Evolutionary conservation across 176 grass and related monocot genomes (phyloP), one percentile per base, ranked within the genome.

Genomic region (Metroxylon sagu): DNA sequence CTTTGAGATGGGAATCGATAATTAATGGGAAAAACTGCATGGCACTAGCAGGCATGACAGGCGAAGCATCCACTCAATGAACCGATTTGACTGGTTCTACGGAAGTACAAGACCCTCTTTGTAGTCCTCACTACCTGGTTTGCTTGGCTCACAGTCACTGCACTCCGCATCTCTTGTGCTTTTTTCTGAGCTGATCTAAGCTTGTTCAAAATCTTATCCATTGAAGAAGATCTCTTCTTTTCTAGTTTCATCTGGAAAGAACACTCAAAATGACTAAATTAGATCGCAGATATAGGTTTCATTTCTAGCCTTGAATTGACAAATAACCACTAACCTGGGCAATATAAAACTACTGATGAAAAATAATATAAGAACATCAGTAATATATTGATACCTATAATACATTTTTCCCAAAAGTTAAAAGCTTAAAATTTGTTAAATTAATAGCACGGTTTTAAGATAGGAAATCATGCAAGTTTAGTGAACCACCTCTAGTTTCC

Each of bases 1-100:
- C 35, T 14, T 43, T 43, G 10, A 43, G 35, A 43, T 12, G 35
- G 35, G 35, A 43, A 43, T 43, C 8, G 8, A 43, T 43, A 43
- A 43, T 43, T 43, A 7, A 35, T 43, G 35, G 35, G 35, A 43
- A 43, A 79, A 70, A 62, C 31, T 56, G 51, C 43, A 14, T 48
- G n/a, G 55, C 65, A 66, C 65, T 83, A 95, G 70, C 86, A 95
- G 72, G 90, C 76, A 82, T 89, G 85, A 63, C 90, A 95, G 26
- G 85, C 86, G 71, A 95, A 95, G 71, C 90, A 95, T 31, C 90
- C 90, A 60, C 90, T 89, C 10, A 95, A 56, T 18, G 90, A 95
- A 86, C 67, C 66, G 6, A 84, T 95, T 49, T 95, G 90, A 4
- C 79, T 59, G 57, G 77, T 89, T 60, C 80, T 95, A 28, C 29